Conservation (phyloP, 768 basidiomycete species). For the Termitomyces sp. region DNA sequence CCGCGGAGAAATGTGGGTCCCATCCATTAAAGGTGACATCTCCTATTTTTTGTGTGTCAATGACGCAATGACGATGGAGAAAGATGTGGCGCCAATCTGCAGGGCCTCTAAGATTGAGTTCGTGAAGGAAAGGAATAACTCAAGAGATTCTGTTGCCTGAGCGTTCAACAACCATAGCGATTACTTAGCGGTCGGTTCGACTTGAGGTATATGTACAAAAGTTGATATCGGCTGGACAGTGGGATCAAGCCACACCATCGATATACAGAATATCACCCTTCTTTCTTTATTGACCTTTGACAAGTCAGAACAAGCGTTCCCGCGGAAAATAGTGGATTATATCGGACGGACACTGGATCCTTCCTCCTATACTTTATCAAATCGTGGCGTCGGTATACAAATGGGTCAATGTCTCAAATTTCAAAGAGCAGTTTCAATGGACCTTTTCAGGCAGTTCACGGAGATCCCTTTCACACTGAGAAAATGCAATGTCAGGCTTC, state of each 20-base stretch:
- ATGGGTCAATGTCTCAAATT: not conserved
- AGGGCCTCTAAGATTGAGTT: not conserved
- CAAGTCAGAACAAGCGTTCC: not conserved
- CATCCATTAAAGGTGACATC: not conserved
- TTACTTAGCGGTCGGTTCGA: not conserved
- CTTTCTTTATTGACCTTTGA: not conserved
- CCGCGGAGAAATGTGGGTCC: constrained; percentile 3
- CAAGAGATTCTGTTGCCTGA: not conserved
- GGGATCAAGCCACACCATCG: not conserved
- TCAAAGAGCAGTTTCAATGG: too few species aligned
- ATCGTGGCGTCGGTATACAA: not conserved
- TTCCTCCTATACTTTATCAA: not conserved
- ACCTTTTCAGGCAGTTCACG: too few species aligned
- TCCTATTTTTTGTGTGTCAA: not conserved
- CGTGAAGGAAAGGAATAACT: not conserved
- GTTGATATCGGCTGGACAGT: not conserved
- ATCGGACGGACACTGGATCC: too few species aligned
- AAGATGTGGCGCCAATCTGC: not conserved
- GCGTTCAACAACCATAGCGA: not conserved
- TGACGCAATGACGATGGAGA: not conserved
- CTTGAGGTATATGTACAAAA: not conserved
- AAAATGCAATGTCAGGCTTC: too few species aligned
- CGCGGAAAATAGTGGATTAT: not conserved
- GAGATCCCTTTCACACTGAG: too few species aligned
- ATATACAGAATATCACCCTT: not conserved